Percentiles rank a stretch among this genome's conserved stretches.
Conservation (phyloP, 345 rosid species). For the Heritiera littoralis region DNA sequence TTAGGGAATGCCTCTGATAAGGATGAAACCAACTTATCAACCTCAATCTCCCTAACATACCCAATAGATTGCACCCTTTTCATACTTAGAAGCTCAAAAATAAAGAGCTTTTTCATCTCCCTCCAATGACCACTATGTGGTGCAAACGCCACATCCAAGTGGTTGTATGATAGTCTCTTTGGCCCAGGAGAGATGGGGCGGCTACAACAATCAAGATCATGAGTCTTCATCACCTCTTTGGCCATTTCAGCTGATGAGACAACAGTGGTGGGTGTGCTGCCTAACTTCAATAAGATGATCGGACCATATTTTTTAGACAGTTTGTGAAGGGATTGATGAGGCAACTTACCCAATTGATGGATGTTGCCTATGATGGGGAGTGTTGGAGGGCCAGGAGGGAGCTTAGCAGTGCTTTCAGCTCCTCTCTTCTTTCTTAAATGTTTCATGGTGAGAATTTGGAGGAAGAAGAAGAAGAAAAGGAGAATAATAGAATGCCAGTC, state of each 20-base stretch:
- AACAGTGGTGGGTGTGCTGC: neutral
- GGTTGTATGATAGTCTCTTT: slow-evolving; percentile 15
- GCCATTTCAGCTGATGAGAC: slow-evolving; percentile 20
- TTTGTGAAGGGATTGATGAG: slow-evolving; percentile 12
- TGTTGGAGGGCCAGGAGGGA: slow-evolving; percentile 22
- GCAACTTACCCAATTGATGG: slow-evolving; percentile 12
- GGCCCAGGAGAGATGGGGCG: slow-evolving; percentile 4
- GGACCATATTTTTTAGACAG: slow-evolving; percentile 13
- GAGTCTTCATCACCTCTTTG: slow-evolving; percentile 11
- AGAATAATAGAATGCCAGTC: neutral
- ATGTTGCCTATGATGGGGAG: slow-evolving; percentile 26
- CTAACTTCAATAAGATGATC: slow-evolving; percentile 1
- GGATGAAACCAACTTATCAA: neutral
- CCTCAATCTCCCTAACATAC: neutral
- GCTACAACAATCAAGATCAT: slow-evolving; percentile 14
- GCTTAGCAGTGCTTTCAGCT: neutral
- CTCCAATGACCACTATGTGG: slow-evolving; percentile 21
- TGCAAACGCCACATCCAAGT: slow-evolving; percentile 16
- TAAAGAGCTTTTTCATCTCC: slow-evolving; percentile 10
- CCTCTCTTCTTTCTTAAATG: neutral
- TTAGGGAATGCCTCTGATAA: neutral
- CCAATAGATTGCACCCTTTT: slow-evolving; percentile 18
- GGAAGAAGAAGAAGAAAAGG: neutral
- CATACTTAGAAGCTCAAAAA: slow-evolving; percentile 12
- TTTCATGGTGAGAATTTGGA: neutral